Evolutionary conservation across 768 basidiomycete genomes (phyloP).

Genomic region (Suillus sp.): DNA sequence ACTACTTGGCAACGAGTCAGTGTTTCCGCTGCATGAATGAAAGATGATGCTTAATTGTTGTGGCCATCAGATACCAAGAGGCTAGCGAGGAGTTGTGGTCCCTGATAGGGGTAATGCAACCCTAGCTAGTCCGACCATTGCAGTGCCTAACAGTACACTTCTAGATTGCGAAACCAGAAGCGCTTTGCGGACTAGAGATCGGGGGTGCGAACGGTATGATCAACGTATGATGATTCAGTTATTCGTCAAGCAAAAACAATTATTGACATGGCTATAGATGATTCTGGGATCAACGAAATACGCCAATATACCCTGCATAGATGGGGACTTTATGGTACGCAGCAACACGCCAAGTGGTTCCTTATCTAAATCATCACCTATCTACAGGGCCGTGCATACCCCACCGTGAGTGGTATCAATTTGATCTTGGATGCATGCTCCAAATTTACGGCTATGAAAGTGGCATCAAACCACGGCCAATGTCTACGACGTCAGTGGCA

Average conservation of each 20-base stretch:
- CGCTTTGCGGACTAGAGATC: constrained; percentile 42
- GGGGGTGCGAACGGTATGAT: constrained; percentile 50
- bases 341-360: constrained; percentile 2
- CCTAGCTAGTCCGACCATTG: neutral
- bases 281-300: constrained; percentile 37
- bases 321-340: constrained; percentile 47
- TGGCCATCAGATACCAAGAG: constrained; percentile 33
- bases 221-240: constrained; percentile 31
- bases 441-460: constrained; percentile 18
- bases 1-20: constrained; percentile 40
- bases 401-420: constrained; percentile 24
- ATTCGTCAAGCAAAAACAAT: constrained; percentile 1
- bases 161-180: constrained; percentile 36
- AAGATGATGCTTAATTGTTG: neutral
- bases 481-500: constrained; percentile 30
- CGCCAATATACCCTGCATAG: constrained; percentile 42
- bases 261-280: constrained; percentile 31
- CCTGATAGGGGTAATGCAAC: constrained; percentile 26
- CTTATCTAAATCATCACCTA: constrained; percentile 11
- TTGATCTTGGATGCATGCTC: constrained; percentile 16
- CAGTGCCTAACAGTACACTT: constrained; percentile 5
- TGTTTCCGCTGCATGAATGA: neutral
- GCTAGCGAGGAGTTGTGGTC: constrained; percentile 33
- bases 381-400: constrained; percentile 40
- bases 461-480: constrained; percentile 35